Evolutionary conservation across 2,329 filamentous ascomycete genomes (phyloP).

Genomic region (Trichoderma lentiforme): DNA sequence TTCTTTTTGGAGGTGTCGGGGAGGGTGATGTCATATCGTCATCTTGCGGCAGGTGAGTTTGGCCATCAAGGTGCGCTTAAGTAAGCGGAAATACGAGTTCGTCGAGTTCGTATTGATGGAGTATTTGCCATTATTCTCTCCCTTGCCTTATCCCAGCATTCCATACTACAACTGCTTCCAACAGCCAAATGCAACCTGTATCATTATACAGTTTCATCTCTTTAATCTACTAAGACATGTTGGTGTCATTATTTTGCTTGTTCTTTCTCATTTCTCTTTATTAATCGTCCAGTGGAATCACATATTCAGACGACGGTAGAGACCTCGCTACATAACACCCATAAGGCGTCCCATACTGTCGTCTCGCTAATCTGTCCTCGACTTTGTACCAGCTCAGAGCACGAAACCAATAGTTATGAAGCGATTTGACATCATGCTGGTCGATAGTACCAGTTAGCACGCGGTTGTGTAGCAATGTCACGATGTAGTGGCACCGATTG

Average conservation of each 20-base stretch:
- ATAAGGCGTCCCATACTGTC: not conserved
- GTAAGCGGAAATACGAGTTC: too few species aligned
- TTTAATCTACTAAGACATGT: not conserved
- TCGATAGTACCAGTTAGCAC: fast-evolving
- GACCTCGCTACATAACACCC: not conserved
- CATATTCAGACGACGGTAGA: not conserved
- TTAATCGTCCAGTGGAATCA: not conserved
- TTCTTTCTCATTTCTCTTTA: not conserved
- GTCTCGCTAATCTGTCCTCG: not conserved
- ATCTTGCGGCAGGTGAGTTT: not conserved
- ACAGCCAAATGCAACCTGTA: too few species aligned
- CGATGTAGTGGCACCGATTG: not conserved
- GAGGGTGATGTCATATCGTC: not conserved
- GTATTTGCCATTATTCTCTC: not conserved
- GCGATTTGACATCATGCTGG: not conserved
- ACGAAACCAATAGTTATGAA: not conserved
- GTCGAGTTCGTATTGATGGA: not conserved
- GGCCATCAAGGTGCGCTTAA: not conserved
- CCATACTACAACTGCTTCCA: too few species aligned
- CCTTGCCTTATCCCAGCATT: not conserved
- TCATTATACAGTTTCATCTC: too few species aligned
- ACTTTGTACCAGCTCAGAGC: not conserved
- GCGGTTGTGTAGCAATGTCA: not conserved
- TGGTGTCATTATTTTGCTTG: not conserved
- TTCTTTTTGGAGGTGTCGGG: not conserved